These are phyloP conservation scores for Calocera viscosa DNA, from an alignment of 768 basidiomycete species.

Conservation along the genomic window DNA sequence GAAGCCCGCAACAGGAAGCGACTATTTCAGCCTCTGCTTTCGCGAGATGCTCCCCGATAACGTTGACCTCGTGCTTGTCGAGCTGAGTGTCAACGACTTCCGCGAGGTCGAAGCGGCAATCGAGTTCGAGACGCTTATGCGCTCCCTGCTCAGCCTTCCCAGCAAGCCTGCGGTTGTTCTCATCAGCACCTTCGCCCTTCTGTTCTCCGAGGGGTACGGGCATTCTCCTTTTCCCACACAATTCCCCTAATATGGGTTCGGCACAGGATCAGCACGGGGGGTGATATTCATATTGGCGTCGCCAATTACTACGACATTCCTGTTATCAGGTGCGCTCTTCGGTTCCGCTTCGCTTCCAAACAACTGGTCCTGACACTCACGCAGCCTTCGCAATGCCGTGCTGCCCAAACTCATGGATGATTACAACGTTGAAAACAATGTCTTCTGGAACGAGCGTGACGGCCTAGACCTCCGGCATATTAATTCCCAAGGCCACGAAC, in stretches of 20 bases:
- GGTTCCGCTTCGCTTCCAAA: background rate
- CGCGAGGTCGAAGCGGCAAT: conserved; percentile 19
- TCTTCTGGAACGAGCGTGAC: conserved; percentile 4
- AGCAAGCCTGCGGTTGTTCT: conserved; percentile 25
- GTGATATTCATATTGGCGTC: conserved; percentile 16
- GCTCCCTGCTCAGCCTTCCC: conserved; percentile 23
- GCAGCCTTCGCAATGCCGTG: conserved; percentile 21
- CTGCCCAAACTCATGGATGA: conserved; percentile 21
- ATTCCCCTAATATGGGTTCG: background rate
- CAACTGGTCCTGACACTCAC: background rate
- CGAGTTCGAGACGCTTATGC: conserved; percentile 28
- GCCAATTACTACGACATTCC: conserved; percentile 26
- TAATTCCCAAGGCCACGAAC: conserved; percentile 1
- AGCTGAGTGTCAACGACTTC: conserved; percentile 26
- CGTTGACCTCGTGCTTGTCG: conserved; percentile 26
- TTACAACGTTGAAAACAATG: background rate
- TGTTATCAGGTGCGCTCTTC: conserved; percentile 15
- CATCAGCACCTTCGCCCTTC: conserved; percentile 15
- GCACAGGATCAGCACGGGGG: conserved; percentile 17
- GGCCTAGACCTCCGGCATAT: conserved; percentile 6
- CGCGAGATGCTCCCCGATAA: conserved; percentile 24
- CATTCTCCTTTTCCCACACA: conserved; percentile 11
- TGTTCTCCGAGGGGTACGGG: conserved; percentile 10
- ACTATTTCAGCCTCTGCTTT: conserved; percentile 28
- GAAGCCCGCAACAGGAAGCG: conserved; percentile 22